Evolutionary conservation across 768 basidiomycete species (phyloP), one percentile per base, ranked within the genome.

Genomic region (Collybia mongolica): DNA sequence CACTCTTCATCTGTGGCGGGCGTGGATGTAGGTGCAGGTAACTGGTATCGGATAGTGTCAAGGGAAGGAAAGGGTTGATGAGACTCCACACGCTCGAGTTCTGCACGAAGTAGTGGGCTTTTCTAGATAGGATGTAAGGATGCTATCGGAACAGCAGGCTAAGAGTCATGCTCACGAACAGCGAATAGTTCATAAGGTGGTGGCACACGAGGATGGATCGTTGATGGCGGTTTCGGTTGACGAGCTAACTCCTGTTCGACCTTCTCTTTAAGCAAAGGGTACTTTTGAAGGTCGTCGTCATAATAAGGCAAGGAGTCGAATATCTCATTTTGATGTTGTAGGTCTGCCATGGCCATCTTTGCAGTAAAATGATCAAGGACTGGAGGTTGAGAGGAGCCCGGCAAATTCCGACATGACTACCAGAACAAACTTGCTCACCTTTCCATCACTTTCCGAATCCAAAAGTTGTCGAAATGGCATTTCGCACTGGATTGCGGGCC

Each of bases 301-400:
- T 91, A 93, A 71, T 97, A 98, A 15, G 94, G 94, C 55, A 97
- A 76, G 20, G 93, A 89, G 68, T 97, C 93, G 58, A 93, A 82
- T 32, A 87, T 73, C 50, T 74, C 73, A 12, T 56, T 55, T 29
- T 44, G 55, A 54, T 45, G 22, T 26, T 38, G 45, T 38, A 29
- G 12, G 29, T 54, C 55, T 49, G 60, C 49, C 72, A 72, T 73
- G 45, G 36, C 36, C 17, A 26, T 32, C 39, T 46, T 44, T 26
- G 38, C 22, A 42, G 44, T 22, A 46, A 45, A 44, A 44, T 37
- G 35, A 37, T 41, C 12, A n/a, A 22, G 19, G 8, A 43, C 15
- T 26, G 17, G 36, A 36, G 17, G n/a, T 7, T 32, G 15, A 12
- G 18, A 24, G 44, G 20, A 37, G 44, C 24, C 55, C 58, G 61